Conservation (phyloP, 2,329 filamentous ascomycete species). For the Sclerotinia trifoliorum region DNA sequence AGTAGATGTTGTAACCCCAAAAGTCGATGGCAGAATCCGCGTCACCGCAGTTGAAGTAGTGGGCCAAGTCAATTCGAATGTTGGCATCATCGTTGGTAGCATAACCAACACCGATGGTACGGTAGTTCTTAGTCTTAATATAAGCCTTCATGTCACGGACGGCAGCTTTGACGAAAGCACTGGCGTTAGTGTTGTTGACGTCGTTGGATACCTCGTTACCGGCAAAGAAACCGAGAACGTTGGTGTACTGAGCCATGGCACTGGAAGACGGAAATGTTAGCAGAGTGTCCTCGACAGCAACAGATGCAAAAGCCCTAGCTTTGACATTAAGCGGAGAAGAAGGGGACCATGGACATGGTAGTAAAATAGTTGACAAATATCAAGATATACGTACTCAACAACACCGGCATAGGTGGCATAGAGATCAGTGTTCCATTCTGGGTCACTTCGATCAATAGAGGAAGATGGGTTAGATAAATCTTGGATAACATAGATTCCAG, state of each 20-base stretch:
- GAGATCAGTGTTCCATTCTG: slow-evolving; percentile 75
- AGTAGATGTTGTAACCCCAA: slow-evolving; percentile 99
- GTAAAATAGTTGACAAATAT: neutral
- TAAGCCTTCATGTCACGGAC: slow-evolving; percentile 95
- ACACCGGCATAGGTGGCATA: slow-evolving; percentile 81
- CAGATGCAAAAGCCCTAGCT: neutral
- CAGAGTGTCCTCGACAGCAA: neutral
- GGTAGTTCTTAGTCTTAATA: slow-evolving; percentile 77
- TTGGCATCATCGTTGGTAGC: slow-evolving; percentile 89
- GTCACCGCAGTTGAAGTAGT: slow-evolving; percentile 92
- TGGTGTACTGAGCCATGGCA: slow-evolving; percentile 75
- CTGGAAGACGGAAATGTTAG: slow-evolving; percentile 6
- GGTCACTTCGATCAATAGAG: slow-evolving; percentile 82
- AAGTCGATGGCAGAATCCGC: slow-evolving; percentile 75
- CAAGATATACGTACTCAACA: slow-evolving; percentile 55
- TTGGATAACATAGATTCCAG: slow-evolving; percentile 92
- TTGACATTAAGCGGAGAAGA: neutral
- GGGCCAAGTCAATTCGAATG: slow-evolving; percentile 77
- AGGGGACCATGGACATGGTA: neutral
- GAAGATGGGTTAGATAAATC: slow-evolving; percentile 78
- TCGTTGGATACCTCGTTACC: slow-evolving; percentile 96
- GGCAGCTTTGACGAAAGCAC: slow-evolving; percentile 94
- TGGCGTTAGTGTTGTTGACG: slow-evolving; percentile 82
- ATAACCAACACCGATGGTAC: slow-evolving; percentile 85
- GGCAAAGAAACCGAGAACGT: slow-evolving; percentile 95